A percentile compares a stretch with the other conserved stretches of the same genome.
Evolutionary conservation across 2,329 filamentous ascomycete species (phyloP).

Genomic region (Chaetomium sp.): DNA sequence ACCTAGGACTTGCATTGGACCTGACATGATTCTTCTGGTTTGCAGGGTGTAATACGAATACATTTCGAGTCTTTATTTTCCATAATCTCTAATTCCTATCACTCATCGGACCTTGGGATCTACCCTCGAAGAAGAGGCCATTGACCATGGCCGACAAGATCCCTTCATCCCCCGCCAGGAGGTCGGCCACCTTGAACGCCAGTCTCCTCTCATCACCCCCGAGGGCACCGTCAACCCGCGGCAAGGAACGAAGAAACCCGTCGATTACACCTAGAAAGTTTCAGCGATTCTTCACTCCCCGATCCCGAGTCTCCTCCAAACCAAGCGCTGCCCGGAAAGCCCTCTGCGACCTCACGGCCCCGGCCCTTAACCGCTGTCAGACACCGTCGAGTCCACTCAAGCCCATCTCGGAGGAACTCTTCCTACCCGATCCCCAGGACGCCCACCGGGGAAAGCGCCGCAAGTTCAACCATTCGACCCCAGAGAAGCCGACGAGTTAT

Average conservation of each 20-base stretch:
- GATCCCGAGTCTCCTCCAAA: conserved; percentile 45
- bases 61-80: neutral
- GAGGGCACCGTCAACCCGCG: conserved; percentile 30
- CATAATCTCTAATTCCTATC: neutral
- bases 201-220: conserved; percentile 38
- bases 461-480: conserved; percentile 44
- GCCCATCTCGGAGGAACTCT: conserved; percentile 38
- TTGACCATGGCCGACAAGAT: conserved; percentile 29
- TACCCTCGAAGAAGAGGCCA: neutral
- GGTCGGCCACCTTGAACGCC: conserved; percentile 30
- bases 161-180: conserved; percentile 29
- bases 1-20: neutral
- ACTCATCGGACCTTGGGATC: neutral
- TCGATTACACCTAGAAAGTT: conserved; percentile 60
- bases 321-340: conserved; percentile 46
- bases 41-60: neutral
- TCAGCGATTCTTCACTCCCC: conserved; percentile 55
- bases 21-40: neutral
- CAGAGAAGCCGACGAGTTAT: conserved; percentile 43
- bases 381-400: conserved; percentile 47
- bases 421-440: conserved; percentile 33
- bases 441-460: conserved; percentile 42
- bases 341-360: conserved; percentile 46
- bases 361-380: conserved; percentile 45
- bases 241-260: conserved; percentile 52